phyloP scores from a whole-genome alignment of 2,329 filamentous ascomycete species.

The Chaetomium sp. region DNA sequence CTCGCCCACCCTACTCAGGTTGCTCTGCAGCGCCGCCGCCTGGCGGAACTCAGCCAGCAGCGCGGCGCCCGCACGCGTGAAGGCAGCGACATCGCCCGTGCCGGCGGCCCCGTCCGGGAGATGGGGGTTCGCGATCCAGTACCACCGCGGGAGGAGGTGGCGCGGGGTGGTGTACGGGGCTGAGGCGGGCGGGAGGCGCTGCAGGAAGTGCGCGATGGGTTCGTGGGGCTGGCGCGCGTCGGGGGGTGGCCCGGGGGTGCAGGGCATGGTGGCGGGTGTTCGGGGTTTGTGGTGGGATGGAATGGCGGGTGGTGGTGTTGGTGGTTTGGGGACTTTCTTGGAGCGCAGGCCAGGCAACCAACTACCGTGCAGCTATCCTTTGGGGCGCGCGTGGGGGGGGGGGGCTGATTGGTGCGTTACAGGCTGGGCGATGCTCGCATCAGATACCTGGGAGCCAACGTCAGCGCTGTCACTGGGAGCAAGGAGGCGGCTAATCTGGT shows the following conservation, averaged over 20 bases:
- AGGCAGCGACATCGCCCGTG: not conserved
- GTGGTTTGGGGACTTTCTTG: too few relatives aligned
- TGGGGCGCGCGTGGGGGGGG: too few relatives aligned
- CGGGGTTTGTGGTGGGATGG: too few relatives aligned
- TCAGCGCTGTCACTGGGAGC: too few relatives aligned
- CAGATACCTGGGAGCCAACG: too few relatives aligned
- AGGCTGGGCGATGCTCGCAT: too few relatives aligned
- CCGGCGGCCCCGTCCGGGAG: not conserved
- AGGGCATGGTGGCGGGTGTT: not conserved
- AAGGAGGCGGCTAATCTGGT: too few relatives aligned
- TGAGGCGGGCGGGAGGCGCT: constrained; percentile 4
- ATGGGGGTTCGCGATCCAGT: constrained; percentile 15
- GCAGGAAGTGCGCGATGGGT: not conserved
- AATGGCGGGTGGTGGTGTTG: too few relatives aligned
- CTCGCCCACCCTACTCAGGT: not conserved
- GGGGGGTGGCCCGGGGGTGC: not conserved
- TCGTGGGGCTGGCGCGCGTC: constrained; percentile 12
- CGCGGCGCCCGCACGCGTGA: not conserved
- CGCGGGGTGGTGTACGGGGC: not conserved
- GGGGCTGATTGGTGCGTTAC: too few relatives aligned
- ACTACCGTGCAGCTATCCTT: too few relatives aligned
- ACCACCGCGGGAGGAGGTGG: constrained; percentile 3
- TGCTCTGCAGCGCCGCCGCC: not conserved
- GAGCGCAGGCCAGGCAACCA: too few relatives aligned
- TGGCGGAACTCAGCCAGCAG: not conserved